A percentile compares a stretch with the other conserved stretches of the same genome.
phyloP scores from a whole-genome alignment of 257 asterid genomes.

The Mitragyna speciosa region DNA sequence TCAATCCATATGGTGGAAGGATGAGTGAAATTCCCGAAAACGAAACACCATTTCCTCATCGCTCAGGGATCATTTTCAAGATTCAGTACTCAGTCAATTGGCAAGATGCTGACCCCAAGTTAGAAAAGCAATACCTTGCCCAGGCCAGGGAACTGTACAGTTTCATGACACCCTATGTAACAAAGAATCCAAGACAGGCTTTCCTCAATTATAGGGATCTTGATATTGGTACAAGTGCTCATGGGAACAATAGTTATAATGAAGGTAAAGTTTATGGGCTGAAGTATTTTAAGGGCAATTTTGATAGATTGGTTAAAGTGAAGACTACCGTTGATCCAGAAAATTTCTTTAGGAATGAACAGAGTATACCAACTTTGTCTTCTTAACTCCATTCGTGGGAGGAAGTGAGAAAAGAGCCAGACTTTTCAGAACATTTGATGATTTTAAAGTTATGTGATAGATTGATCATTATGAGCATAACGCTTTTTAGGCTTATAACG shows the following conservation, averaged over 20 bases:
- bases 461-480: not conserved
- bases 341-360: slow-evolving; percentile 17
- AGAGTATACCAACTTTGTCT: slow-evolving; percentile 15
- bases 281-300: slow-evolving; percentile 20
- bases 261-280: slow-evolving; percentile 19
- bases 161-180: slow-evolving; percentile 32
- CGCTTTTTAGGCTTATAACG: not conserved
- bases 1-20: slow-evolving; percentile 37
- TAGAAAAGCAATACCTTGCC: not conserved
- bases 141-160: slow-evolving; percentile 13
- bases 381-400: not conserved
- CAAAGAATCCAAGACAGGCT: slow-evolving; percentile 30
- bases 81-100: slow-evolving; percentile 29
- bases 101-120: slow-evolving; percentile 19
- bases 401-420: not conserved
- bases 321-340: slow-evolving; percentile 11
- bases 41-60: slow-evolving; percentile 39
- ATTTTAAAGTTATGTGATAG: not conserved
- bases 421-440: too few relatives aligned
- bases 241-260: not conserved
- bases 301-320: slow-evolving; percentile 7
- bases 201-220: slow-evolving; percentile 31
- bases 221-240: slow-evolving; percentile 15
- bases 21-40: slow-evolving; percentile 29
- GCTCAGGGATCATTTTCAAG: slow-evolving; percentile 31